Conservation (phyloP, 1,284 basidiomycete genomes). For the Inonotus obliquus region DNA sequence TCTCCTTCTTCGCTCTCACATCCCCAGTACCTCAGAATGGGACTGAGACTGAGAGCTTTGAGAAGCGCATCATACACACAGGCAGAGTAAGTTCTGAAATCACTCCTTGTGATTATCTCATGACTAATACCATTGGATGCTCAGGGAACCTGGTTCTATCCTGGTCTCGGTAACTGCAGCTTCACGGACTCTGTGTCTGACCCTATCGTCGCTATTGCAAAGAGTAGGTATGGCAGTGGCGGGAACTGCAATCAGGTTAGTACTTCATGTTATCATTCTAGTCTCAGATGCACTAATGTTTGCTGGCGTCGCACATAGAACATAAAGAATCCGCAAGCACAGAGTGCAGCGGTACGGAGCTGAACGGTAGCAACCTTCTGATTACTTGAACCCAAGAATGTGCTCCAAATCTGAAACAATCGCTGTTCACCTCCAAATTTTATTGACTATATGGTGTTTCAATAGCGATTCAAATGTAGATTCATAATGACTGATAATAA, state of each 20-base stretch:
- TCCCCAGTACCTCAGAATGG: slow-evolving; percentile 39
- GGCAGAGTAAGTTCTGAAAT: slow-evolving; percentile 43
- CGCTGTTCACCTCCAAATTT: no score
- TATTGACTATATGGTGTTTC: no score
- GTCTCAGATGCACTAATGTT: not conserved
- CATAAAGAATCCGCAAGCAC: no score
- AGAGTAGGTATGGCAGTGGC: slow-evolving; percentile 11
- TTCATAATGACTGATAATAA: no score
- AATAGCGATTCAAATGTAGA: no score
- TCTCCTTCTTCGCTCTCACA: slow-evolving; percentile 39
- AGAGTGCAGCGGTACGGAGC: no score
- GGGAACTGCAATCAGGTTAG: slow-evolving; percentile 20
- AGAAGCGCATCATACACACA: slow-evolving; percentile 42
- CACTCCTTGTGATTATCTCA: slow-evolving; percentile 9
- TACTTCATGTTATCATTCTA: not conserved
- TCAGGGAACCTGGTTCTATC: slow-evolving; percentile 19
- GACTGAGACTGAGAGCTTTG: slow-evolving; percentile 30
- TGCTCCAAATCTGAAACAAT: no score
- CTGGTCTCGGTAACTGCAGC: slow-evolving; percentile 18
- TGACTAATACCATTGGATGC: not conserved
- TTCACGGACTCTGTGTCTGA: slow-evolving; percentile 11
- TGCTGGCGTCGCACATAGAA: not conserved
- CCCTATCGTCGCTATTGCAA: slow-evolving; percentile 17
- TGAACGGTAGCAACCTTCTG: no score
- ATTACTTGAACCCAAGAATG: no score